These are phyloP conservation scores for Aspergillus awamori DNA, from an alignment of 2,329 filamentous ascomycete genomes.

Conservation along the genomic window DNA sequence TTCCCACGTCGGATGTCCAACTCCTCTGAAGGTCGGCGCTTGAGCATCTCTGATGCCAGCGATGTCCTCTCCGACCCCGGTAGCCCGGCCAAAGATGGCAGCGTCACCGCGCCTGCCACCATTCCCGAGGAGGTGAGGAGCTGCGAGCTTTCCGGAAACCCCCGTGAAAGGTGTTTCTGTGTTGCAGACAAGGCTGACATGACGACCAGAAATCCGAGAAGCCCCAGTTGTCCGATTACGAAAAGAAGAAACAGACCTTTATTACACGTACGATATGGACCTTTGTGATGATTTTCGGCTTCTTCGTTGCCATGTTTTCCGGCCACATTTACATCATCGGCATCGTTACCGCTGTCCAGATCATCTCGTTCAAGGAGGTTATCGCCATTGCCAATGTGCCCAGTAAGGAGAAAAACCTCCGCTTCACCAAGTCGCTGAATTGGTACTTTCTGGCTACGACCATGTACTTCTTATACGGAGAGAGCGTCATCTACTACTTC, in stretches of 20 bases:
- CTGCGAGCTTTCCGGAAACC: not conserved
- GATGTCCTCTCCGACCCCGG: conserved; percentile 54
- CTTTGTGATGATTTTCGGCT: conserved; percentile 91
- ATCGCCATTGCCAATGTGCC: conserved; percentile 97
- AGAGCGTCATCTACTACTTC: conserved; percentile 99
- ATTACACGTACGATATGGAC: conserved; percentile 97
- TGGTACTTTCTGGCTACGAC: conserved; percentile 99
- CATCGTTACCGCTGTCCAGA: conserved; percentile 89
- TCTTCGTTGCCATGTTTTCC: conserved; percentile 90
- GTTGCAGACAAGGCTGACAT: conserved; percentile 9
- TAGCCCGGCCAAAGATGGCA: conserved; percentile 54
- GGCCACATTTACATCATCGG: conserved; percentile 97
- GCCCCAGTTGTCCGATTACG: conserved; percentile 69
- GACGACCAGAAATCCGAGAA: conserved; percentile 39
- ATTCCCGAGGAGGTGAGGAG: conserved; percentile 40
- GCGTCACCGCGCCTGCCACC: conserved; percentile 35
- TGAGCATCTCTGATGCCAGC: conserved; percentile 59
- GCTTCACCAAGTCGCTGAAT: conserved; percentile 93
- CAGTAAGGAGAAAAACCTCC: conserved; percentile 83
- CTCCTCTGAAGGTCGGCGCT: conserved; percentile 52
- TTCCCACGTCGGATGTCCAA: conserved; percentile 56
- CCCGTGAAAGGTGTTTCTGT: not conserved
- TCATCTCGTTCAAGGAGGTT: conserved; percentile 98
- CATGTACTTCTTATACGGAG: conserved; percentile 99
- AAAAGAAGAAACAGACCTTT: conserved; percentile 99